phyloP scores from a whole-genome alignment of 257 asterid species.

The Solanum lignicaule region DNA sequence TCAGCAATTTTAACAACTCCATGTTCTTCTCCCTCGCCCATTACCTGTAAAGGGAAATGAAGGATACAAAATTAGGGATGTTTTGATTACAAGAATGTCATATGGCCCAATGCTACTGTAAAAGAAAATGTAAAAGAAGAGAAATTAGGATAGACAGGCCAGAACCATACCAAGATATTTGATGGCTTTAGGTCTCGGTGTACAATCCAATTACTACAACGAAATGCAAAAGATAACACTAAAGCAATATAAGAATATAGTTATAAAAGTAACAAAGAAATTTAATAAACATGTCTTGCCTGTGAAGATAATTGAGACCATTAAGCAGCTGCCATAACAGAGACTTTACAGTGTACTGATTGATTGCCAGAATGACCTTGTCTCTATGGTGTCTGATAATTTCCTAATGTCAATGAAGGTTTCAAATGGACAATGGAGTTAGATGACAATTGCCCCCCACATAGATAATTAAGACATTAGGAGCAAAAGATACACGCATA shows the following conservation, averaged over 20 bases:
- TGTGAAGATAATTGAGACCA: conserved; percentile 94
- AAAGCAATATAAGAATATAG: not conserved
- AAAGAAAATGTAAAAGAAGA: not conserved
- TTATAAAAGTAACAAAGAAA: not conserved
- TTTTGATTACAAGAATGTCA: not conserved
- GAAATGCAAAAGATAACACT: conserved; percentile 1
- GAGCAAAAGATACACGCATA: not conserved
- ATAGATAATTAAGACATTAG: not conserved
- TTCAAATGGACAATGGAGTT: conserved; percentile 2
- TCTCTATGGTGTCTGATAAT: conserved; percentile 94
- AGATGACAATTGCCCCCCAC: not conserved
- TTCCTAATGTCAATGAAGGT: conserved; percentile 40
- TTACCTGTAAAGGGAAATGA: conserved; percentile 40
- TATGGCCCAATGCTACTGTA: not conserved
- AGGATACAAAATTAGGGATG: not conserved
- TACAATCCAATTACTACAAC: conserved; percentile 91
- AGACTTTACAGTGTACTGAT: conserved; percentile 73
- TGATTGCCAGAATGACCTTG: conserved; percentile 85
- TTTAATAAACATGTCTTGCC: conserved; percentile 28
- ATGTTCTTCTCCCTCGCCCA: conserved; percentile 98
- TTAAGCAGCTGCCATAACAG: conserved; percentile 98
- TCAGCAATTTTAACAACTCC: conserved; percentile 97
- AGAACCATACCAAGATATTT: conserved; percentile 65
- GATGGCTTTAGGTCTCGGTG: conserved; percentile 99
- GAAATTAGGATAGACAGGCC: not conserved